Base-by-base conservation (phyloP, 352 stramenopile species). In the Phytopythium delawarense region DNA sequence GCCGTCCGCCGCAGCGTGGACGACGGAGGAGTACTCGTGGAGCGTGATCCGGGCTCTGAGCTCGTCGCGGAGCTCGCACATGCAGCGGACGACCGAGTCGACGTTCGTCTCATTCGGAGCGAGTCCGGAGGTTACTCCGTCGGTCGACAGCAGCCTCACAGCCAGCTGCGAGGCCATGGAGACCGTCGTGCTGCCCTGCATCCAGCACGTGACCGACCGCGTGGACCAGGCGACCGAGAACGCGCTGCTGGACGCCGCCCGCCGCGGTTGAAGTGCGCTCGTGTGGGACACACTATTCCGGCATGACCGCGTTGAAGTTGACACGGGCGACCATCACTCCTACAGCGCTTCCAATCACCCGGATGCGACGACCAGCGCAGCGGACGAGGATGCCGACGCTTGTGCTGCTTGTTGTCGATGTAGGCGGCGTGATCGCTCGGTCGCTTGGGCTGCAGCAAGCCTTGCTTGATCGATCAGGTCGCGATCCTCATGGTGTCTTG, bases 171-270 rank as follows among this genome's bases (percentile, higher is more conserved):
- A 57, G 4, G 30, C 45, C 37, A 34, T 57, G 51, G 37, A 44
- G 18, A 23, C 28, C 20, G 8, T 20, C 1, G 20, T 34, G 7
- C 4, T 57, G 21, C 51, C 51, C 11, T 23, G 18, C 18, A 12
- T 30, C 20, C 34, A 34, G 20, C 37, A 46, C 51, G n/a, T 57
- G 51, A 11, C n/a, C 32, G 32, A 28, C n/a, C 21, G 51, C 21
- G 21, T 57, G 9, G 21, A 44, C 32, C 51, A 57, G 32, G 51
- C 55, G 9, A 23, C 40, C 21, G 55, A 61, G 42, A 61, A 49
- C 55, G 28, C 39, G 42, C 37, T 57, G 51, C 32, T 57, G 6
- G 51, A 57, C 34, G 13, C 42, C 42, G 28, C 49, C 13, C 23
- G 51, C n/a, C 1, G 18, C 3, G 32, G 13, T 44, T 57, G 32